These are phyloP conservation scores for Haplosporangium sp. DNA, from an alignment of 371 early-diverging fungal genomes.

Conservation along the genomic window DNA sequence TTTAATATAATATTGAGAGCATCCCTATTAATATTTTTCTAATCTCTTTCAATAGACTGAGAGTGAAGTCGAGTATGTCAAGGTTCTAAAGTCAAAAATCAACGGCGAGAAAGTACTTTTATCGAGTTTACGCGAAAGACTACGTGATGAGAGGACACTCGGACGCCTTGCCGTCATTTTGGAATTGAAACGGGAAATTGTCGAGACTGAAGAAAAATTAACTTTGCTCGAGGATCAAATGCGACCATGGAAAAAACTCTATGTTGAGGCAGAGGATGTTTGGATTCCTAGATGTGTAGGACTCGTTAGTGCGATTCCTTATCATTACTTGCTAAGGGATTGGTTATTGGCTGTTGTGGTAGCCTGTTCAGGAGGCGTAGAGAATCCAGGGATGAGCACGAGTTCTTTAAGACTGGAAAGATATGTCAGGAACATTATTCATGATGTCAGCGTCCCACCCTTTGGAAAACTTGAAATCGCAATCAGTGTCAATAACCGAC, in stretches of 20 bases:
- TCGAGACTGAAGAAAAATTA: conserved; percentile 77
- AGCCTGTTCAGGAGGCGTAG: conserved; percentile 69
- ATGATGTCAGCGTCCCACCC: conserved; percentile 84
- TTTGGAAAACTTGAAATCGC: conserved; percentile 84
- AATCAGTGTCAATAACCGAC: conserved; percentile 69
- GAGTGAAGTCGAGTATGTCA: conserved; percentile 69
- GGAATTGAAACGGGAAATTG: conserved; percentile 43
- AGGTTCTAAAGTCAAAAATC: conserved; percentile 63
- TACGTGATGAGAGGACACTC: conserved; percentile 18
- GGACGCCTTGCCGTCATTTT: not conserved
- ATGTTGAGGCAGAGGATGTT: conserved; percentile 67
- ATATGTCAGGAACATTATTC: conserved; percentile 76
- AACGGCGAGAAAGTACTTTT: conserved; percentile 42
- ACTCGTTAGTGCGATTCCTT: conserved; percentile 77
- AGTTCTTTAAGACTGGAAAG: conserved; percentile 63
- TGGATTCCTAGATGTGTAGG: conserved; percentile 84
- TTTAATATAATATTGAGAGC: too few species aligned
- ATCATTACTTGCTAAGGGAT: conserved; percentile 80
- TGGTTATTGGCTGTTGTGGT: conserved; percentile 79
- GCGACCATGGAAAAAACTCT: conserved; percentile 68
- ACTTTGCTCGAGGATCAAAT: conserved; percentile 73
- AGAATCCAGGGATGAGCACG: conserved; percentile 57
- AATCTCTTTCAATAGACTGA: conserved; percentile 37
- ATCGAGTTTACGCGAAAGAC: conserved; percentile 4
- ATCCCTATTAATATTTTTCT: not conserved